These are phyloP conservation scores for Colletotrichum liriopes DNA, from an alignment of 2,329 filamentous ascomycete genomes.

Conservation along the genomic window DNA sequence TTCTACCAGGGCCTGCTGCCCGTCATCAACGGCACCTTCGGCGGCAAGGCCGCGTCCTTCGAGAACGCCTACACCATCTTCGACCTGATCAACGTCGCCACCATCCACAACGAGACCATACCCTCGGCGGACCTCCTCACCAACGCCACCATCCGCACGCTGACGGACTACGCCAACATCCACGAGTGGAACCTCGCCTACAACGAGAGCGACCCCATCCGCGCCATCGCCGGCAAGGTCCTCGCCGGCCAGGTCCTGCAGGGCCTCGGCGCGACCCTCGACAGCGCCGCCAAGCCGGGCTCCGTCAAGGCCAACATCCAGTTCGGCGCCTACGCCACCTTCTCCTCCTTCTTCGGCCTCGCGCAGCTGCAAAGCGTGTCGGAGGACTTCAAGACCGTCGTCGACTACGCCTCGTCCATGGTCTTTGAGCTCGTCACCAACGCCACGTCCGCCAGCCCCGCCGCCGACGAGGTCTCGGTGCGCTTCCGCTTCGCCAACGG, in stretches of 20 bases:
- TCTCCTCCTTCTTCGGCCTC: constrained; percentile 76
- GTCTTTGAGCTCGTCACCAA: constrained; percentile 80
- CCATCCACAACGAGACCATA: constrained; percentile 74
- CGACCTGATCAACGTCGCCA: constrained; percentile 73
- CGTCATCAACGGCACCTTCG: constrained; percentile 69
- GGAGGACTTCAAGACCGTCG: constrained; percentile 80
- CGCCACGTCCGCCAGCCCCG: constrained; percentile 63
- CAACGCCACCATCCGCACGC: constrained; percentile 70
- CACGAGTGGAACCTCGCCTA: constrained; percentile 90
- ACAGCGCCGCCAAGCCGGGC: constrained; percentile 51
- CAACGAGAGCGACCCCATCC: constrained; percentile 79
- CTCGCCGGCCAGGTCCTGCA: constrained; percentile 70
- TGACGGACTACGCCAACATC: constrained; percentile 81
- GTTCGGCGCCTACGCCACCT: constrained; percentile 74
- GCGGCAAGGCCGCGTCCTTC: constrained; percentile 63
- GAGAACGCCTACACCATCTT: constrained; percentile 76
- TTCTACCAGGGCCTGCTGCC: constrained; percentile 72
- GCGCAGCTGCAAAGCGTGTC: constrained; percentile 66
- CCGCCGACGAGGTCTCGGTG: constrained; percentile 65
- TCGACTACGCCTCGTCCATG: constrained; percentile 89
- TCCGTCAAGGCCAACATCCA: constrained; percentile 69
- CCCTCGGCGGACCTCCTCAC: constrained; percentile 73
- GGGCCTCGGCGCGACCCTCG: constrained; percentile 67
- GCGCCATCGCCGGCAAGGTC: constrained; percentile 71
- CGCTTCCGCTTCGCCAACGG: constrained; percentile 76